A percentile compares a stretch with the other conserved stretches of the same genome.
Conservation (phyloP, 345 rosid species). For the Melaleuca quinquenervia region DNA sequence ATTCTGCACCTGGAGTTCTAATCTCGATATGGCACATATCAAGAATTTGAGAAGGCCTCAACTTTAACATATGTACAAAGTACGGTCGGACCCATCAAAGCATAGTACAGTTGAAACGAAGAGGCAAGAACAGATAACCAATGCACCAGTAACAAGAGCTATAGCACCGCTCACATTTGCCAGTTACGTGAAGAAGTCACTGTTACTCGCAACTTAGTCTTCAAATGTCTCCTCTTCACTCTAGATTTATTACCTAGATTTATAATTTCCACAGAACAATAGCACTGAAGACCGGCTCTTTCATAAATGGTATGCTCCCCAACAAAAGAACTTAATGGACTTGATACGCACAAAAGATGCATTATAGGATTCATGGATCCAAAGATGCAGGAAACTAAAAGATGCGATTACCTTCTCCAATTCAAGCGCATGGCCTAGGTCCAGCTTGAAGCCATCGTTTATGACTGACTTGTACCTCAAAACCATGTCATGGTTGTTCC, state of each 20-base stretch:
- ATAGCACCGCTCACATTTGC: background rate
- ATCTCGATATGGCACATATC: background rate
- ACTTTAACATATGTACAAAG: background rate
- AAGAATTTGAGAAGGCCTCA: background rate
- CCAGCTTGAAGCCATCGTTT: slow-evolving; percentile 72
- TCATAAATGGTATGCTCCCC: background rate
- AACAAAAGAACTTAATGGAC: background rate
- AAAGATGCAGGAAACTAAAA: background rate
- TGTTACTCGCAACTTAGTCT: background rate
- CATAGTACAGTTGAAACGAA: background rate
- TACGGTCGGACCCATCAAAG: background rate
- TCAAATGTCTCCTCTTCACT: background rate
- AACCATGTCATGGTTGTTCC: slow-evolving; percentile 68
- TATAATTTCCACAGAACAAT: background rate
- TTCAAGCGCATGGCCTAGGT: slow-evolving; percentile 60
- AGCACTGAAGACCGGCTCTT: background rate
- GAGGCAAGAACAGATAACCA: background rate
- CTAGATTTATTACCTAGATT: background rate
- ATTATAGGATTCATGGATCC: background rate
- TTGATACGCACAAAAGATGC: background rate
- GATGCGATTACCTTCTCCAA: slow-evolving; percentile 58
- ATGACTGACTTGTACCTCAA: slow-evolving; percentile 64
- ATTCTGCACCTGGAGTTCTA: background rate
- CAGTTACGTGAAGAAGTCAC: background rate
- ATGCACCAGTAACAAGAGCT: background rate